Evolutionary conservation across 768 basidiomycete genomes (phyloP).

Genomic region (Boletus vermiculosoides): DNA sequence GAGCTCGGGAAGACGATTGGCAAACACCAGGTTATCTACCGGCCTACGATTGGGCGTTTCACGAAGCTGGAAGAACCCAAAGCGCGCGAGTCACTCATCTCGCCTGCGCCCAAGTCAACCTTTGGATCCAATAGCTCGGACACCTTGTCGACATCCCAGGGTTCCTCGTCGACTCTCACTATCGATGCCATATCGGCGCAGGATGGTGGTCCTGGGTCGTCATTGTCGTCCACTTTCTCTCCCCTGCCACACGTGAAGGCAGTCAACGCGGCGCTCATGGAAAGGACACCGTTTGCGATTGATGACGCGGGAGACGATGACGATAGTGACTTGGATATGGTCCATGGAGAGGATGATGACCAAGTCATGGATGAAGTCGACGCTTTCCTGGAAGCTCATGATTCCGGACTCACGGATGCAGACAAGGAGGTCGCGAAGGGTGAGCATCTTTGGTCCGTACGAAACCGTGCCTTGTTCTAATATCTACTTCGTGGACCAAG

Average conservation of each 20-base stretch:
- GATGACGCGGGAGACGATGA: conserved; percentile 79
- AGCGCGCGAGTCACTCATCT: conserved; percentile 81
- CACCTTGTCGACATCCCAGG: conserved; percentile 19
- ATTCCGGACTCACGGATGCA: conserved; percentile 76
- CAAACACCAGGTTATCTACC: conserved; percentile 80
- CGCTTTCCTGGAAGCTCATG: conserved; percentile 93
- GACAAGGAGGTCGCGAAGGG: conserved; percentile 78
- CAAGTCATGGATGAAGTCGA: conserved; percentile 94
- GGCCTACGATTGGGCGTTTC: conserved; percentile 84
- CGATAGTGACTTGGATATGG: conserved; percentile 55
- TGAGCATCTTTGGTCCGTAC: conserved; percentile 30
- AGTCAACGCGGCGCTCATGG: conserved; percentile 82
- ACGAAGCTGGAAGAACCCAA: conserved; percentile 85
- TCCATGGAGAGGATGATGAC: conserved; percentile 61
- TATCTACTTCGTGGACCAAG: conserved; percentile 29
- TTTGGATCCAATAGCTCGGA: conserved; percentile 40
- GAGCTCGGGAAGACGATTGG: conserved; percentile 94
- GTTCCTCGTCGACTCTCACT: conserved; percentile 51
- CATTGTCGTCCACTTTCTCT: conserved; percentile 37
- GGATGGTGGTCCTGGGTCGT: conserved; percentile 26
- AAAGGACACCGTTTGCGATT: conserved; percentile 94
- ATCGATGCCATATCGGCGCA: conserved; percentile 38
- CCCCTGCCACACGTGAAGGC: conserved; percentile 69
- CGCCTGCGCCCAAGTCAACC: conserved; percentile 59
- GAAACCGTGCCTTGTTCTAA: neutral